These are phyloP conservation scores for Rhamnella rubrinervis DNA, from an alignment of 331 rosid genomes.

Conservation along the genomic window DNA sequence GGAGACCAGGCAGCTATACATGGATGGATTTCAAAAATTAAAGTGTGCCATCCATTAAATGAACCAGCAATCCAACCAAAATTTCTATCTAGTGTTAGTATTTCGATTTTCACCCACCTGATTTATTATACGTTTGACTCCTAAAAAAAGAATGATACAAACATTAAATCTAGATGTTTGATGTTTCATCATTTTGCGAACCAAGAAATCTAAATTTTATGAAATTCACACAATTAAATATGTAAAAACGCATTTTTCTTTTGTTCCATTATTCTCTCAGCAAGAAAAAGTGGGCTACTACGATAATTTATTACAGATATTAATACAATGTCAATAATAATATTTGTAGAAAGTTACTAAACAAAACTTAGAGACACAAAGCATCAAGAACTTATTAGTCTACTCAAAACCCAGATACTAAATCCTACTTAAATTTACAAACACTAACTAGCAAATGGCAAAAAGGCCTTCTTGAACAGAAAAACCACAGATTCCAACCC, in stretches of 20 bases:
- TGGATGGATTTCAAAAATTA: neutral
- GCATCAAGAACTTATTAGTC: too few relatives aligned
- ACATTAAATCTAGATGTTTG: neutral
- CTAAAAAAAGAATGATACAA: neutral
- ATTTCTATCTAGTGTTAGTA: too few relatives aligned
- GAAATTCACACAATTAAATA: neutral
- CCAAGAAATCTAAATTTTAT: neutral
- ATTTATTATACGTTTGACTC: neutral
- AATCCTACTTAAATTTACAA: slow-evolving; percentile 1
- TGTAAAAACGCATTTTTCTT: too few relatives aligned
- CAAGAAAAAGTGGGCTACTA: too few relatives aligned
- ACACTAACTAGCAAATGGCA: neutral
- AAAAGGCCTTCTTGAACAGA: neutral
- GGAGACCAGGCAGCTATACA: too few relatives aligned
- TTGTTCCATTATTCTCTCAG: too few relatives aligned
- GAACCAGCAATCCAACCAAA: neutral
- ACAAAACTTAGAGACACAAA: too few relatives aligned
- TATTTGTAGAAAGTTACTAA: too few relatives aligned
- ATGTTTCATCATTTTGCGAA: neutral
- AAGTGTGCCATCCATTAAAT: neutral
- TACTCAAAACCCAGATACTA: too few relatives aligned
- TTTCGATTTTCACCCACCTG: neutral
- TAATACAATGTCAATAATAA: too few relatives aligned
- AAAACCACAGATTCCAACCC: neutral
- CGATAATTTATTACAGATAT: too few relatives aligned